Base-by-base conservation (phyloP, 1,284 basidiomycete species). In the Lentinus polychrous region DNA sequence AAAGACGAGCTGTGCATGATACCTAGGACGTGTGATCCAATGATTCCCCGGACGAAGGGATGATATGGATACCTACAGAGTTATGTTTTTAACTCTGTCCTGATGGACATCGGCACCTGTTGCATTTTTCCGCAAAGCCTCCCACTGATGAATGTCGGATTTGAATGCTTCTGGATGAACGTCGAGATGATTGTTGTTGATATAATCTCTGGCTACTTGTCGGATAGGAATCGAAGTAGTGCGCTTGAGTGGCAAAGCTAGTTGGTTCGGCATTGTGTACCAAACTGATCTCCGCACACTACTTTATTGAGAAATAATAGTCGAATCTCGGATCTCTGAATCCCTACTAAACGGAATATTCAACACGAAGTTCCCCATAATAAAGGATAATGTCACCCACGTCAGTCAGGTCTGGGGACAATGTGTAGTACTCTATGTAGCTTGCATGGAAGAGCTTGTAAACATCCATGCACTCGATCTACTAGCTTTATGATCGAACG, bases 81-180 rank as follows among this genome's bases (percentile, higher is more conserved):
- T 57, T 32, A 73, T 59, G 14, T 71, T 57, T 37, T 76, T 63
- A 35, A 78, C 61, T 56, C 75, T 68, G 64, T 79, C 74, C 45
- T 72, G 67, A 68, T 91, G 91, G 3, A 83, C 70, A 20, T 71
- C 66, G 22, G 71, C 72, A 49, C 73, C 73, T 3, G 79, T 71
- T 37, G 74, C 85, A 43, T 82, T 75, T 45, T 76, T 79, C 32
- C 94, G 75, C 46, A 94, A 69, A 3, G 68, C 62, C 45, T 83
- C 79, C 78, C 94, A 91, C 23, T 67, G 67, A 8, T 74, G 74
- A 44, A 94, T 81, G 64, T 97, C 94, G 57, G 75, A 73, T 63
- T 75, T 83, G 70, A 94, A 94, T n/a, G 85, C 82, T 57, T 94
- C 91, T 0, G 93, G 91, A 60, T 95, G 90, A n/a, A 83, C 79